A percentile compares a stretch with the other conserved stretches of the same genome.
These are phyloP conservation scores for Acacia confusa DNA, from an alignment of 306 rosid species.

Conservation along the genomic window DNA sequence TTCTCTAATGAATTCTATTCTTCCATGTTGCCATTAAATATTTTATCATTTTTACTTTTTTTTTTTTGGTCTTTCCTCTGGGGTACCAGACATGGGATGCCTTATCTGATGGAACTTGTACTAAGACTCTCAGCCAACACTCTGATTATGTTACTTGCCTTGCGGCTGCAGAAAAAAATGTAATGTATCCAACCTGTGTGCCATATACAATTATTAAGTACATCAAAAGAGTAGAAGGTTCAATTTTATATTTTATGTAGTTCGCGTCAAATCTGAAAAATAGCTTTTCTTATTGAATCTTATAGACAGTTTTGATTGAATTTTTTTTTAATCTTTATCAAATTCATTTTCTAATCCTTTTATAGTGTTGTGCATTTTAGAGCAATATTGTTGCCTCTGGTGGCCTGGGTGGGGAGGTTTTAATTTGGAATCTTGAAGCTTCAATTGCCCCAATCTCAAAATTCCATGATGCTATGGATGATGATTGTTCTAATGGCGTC, in stretches of 20 bases:
- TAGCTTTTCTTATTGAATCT: slow-evolving; percentile 16
- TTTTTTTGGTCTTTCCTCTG: neutral
- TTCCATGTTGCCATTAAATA: neutral
- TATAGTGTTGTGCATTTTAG: slow-evolving; percentile 94
- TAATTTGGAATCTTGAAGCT: slow-evolving; percentile 91
- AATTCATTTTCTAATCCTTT: slow-evolving; percentile 70
- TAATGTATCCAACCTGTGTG: slow-evolving; percentile 47
- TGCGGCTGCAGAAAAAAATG: slow-evolving; percentile 76
- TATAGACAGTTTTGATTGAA: slow-evolving; percentile 28
- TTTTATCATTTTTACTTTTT: neutral
- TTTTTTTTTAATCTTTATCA: slow-evolving; percentile 40
- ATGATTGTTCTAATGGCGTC: slow-evolving; percentile 62
- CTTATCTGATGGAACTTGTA: slow-evolving; percentile 65
- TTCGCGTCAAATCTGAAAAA: slow-evolving; percentile 21
- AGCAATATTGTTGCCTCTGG: slow-evolving; percentile 98
- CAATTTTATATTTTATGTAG: slow-evolving; percentile 5
- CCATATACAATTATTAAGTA: slow-evolving; percentile 23
- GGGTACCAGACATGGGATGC: slow-evolving; percentile 68
- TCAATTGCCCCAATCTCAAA: slow-evolving; percentile 60
- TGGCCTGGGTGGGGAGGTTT: slow-evolving; percentile 98
- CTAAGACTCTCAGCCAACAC: slow-evolving; percentile 74
- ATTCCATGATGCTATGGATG: slow-evolving; percentile 64
- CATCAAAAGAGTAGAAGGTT: slow-evolving; percentile 31
- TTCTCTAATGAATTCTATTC: neutral
- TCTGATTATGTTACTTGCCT: slow-evolving; percentile 85